A percentile compares a stretch with the other conserved stretches of the same genome.
Evolutionary conservation across 2,329 filamentous ascomycete genomes (phyloP).

Genomic region (Ophiocordyceps camponoti-rufipedis): DNA sequence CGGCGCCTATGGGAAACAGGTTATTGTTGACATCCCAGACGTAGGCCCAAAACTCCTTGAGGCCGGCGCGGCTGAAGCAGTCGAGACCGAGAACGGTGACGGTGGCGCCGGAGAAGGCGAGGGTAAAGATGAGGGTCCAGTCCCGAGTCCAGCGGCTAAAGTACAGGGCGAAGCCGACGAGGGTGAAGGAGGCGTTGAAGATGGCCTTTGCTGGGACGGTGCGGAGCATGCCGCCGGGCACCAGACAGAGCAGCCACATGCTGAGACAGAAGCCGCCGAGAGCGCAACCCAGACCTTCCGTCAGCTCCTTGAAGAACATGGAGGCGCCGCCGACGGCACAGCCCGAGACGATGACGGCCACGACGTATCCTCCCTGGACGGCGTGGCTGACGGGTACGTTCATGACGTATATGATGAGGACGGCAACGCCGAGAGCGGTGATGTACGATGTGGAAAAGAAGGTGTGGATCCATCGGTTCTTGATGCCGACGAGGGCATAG

Average conservation of each 20-base stretch:
- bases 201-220: constrained; percentile 44
- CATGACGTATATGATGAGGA: constrained; percentile 83
- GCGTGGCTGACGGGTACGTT: constrained; percentile 54
- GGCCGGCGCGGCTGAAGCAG: constrained; percentile 72
- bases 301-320: constrained; percentile 67
- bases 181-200: constrained; percentile 57
- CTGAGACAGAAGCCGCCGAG: constrained; percentile 69
- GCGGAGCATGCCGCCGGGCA: constrained; percentile 54
- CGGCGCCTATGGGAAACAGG: constrained; percentile 58
- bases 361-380: constrained; percentile 73
- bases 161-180: constrained; percentile 53
- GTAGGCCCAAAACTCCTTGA: constrained; percentile 95
- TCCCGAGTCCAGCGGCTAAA: constrained; percentile 62
- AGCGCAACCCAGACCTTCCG: constrained; percentile 66
- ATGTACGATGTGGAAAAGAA: constrained; percentile 67
- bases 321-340: constrained; percentile 54
- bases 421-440: constrained; percentile 52
- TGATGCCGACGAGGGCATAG: constrained; percentile 65
- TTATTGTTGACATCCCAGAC: constrained; percentile 69
- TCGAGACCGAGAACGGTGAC: constrained; percentile 70
- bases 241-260: constrained; percentile 80
- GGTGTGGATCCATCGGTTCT: constrained; percentile 60
- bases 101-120: constrained; percentile 69
- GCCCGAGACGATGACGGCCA: constrained; percentile 57
- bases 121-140: constrained; percentile 58